Percentiles rank a stretch among this genome's conserved stretches.
These are phyloP conservation scores for Wickerhamiella kurtzmanii DNA, from an alignment of 805 yeast species.

Conservation along the genomic window DNA sequence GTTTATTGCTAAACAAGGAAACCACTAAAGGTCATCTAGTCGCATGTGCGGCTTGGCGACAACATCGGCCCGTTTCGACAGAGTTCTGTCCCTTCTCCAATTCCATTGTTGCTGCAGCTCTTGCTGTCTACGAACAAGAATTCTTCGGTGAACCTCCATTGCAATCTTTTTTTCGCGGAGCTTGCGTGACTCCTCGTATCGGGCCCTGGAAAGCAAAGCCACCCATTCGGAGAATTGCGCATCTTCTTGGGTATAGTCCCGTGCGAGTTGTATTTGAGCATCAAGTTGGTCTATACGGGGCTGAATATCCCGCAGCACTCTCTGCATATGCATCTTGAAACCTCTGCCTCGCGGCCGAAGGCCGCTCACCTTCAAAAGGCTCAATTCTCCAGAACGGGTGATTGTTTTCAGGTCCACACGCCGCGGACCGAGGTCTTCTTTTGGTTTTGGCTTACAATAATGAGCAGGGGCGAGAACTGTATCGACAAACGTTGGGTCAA, in stretches of 20 bases:
- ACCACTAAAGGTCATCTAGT: no score
- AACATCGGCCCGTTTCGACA: no score
- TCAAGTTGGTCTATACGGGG: conserved; percentile 1
- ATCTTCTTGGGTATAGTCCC: conserved; percentile 8
- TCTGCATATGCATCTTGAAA: conserved; percentile 9
- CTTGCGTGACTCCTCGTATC: conserved; percentile 4
- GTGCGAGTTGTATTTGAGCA: conserved; percentile 10
- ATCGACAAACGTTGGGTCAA: conserved; percentile 6
- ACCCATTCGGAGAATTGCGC: conserved; percentile 8
- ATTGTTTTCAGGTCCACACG: conserved; percentile 10
- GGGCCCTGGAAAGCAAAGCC: not conserved
- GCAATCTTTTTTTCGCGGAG: conserved; percentile 2
- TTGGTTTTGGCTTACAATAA: not conserved
- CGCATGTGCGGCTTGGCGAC: no score
- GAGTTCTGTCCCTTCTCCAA: not conserved
- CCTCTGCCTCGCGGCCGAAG: conserved; percentile 8
- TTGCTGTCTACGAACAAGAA: conserved; percentile 9
- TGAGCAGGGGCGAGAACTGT: conserved; percentile 15
- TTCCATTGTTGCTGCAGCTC: conserved; percentile 10
- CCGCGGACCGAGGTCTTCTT: conserved; percentile 7
- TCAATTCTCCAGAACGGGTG: conserved; percentile 10
- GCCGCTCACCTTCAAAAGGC: conserved; percentile 16
- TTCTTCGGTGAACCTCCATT: conserved; percentile 16
- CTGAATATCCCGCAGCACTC: conserved; percentile 4
- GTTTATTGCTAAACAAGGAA: no score